phyloP scores from a whole-genome alignment of 192 early-diverging fungal species.

The Jimgerdemannia lactiflua region DNA sequence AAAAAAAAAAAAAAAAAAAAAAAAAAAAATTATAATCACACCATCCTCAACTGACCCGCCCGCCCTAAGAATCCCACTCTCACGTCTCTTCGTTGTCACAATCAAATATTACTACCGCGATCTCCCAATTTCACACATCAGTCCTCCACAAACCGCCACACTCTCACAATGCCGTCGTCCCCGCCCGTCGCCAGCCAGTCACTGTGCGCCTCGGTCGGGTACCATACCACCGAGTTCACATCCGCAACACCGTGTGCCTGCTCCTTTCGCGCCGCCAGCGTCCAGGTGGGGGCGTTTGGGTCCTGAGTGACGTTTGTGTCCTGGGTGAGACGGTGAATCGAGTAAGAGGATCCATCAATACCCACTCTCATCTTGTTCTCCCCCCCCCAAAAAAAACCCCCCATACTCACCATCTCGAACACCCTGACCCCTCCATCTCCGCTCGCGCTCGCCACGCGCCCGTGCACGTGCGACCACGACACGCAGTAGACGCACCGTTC shows the following conservation, averaged over 20 bases:
- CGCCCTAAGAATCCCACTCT: too few relatives aligned
- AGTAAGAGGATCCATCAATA: too few relatives aligned
- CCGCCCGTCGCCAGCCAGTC: constrained; percentile 85
- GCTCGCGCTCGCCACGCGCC: constrained; percentile 72
- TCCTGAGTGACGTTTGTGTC: not conserved
- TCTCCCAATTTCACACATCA: too few relatives aligned
- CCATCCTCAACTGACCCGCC: too few relatives aligned
- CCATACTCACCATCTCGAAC: constrained; percentile 37
- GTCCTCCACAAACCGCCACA: constrained; percentile 61
- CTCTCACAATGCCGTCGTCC: constrained; percentile 83
- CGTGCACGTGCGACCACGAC: constrained; percentile 80
- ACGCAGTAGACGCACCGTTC: constrained; percentile 89
- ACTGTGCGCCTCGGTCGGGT: constrained; percentile 56
- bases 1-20: too few relatives aligned
- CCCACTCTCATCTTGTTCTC: not conserved
- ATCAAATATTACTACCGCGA: too few relatives aligned
- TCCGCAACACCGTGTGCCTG: constrained; percentile 84
- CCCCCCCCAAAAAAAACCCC: not conserved
- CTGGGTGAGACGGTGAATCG: not conserved
- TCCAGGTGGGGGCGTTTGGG: constrained; percentile 21
- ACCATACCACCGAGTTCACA: constrained; percentile 90
- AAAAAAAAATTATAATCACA: too few relatives aligned
- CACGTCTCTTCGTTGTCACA: too few relatives aligned
- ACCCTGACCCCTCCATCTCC: constrained; percentile 82
- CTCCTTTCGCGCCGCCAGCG: constrained; percentile 36